Conservation (phyloP, 371 early-diverging fungal genomes). For the Umbelopsis sp. region DNA sequence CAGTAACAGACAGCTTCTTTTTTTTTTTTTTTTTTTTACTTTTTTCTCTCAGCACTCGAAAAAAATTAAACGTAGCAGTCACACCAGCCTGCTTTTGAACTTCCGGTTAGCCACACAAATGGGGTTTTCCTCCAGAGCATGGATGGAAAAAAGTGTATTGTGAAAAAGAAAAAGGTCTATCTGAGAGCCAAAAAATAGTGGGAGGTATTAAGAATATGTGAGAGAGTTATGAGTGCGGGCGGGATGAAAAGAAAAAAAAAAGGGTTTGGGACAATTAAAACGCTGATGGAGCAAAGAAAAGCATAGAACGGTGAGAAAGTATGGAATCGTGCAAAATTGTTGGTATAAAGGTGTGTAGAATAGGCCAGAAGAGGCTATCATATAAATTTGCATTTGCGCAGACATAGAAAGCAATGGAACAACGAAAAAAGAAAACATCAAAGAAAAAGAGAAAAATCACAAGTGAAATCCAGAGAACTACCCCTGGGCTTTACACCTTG, state of each 20-base stretch:
- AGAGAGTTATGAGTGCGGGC: too few relatives aligned
- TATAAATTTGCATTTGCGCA: not conserved
- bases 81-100: not conserved
- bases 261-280: too few relatives aligned
- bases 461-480: not conserved
- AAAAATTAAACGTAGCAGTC: conserved; percentile 10
- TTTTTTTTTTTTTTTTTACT: not conserved
- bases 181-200: too few relatives aligned
- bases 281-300: too few relatives aligned
- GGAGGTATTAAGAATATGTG: too few relatives aligned
- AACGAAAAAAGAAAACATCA: not conserved
- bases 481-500: not conserved
- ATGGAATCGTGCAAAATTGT: too few relatives aligned
- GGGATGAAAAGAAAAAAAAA: too few relatives aligned
- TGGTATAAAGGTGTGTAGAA: too few relatives aligned
- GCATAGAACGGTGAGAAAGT: too few relatives aligned
- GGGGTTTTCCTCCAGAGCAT: too few relatives aligned
- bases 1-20: not conserved
- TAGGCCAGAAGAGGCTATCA: not conserved
- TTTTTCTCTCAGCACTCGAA: not conserved
- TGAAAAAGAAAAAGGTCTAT: not conserved
- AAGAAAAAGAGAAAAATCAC: not conserved
- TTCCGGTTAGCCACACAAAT: too few relatives aligned
- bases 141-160: not conserved
- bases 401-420: not conserved